phyloP scores from a whole-genome alignment of 1,284 basidiomycete genomes.

The Ustilago bromivora region DNA sequence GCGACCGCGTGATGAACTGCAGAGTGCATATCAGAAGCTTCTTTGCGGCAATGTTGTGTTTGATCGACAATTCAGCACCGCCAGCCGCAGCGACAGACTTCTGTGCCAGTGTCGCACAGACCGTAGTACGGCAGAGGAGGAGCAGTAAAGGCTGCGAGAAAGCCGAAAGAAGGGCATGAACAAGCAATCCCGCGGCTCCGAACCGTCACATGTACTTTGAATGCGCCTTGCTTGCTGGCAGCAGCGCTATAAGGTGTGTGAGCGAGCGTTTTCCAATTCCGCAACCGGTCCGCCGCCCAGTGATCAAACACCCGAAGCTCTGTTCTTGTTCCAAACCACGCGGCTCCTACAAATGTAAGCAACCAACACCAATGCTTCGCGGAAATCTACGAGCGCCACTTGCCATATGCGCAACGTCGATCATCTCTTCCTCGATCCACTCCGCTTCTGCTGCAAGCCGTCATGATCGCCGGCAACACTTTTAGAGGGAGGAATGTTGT shows the following conservation, averaged over 20 bases:
- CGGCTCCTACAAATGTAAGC: background rate
- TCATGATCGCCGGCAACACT: background rate
- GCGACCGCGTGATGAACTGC: slow-evolving; percentile 1
- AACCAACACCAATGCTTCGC: no score
- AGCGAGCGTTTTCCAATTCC: background rate
- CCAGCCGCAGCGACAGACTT: background rate
- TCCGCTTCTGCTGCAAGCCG: background rate
- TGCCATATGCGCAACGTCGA: background rate
- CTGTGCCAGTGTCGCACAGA: background rate
- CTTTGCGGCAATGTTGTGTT: background rate
- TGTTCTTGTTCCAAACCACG: background rate
- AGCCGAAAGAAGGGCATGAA: background rate
- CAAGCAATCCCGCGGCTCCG: background rate
- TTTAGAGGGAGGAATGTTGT: background rate
- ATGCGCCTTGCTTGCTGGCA: background rate
- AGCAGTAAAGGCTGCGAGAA: background rate
- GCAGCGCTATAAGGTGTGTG: background rate
- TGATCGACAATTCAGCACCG: background rate
- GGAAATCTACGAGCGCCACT: background rate
- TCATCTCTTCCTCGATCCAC: background rate
- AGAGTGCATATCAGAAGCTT: background rate
- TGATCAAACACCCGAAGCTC: background rate
- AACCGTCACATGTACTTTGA: background rate
- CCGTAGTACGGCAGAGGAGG: background rate
- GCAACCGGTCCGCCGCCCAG: background rate